Conservation (phyloP, 352 stramenopile species). For the Pythium angustatum region DNA sequence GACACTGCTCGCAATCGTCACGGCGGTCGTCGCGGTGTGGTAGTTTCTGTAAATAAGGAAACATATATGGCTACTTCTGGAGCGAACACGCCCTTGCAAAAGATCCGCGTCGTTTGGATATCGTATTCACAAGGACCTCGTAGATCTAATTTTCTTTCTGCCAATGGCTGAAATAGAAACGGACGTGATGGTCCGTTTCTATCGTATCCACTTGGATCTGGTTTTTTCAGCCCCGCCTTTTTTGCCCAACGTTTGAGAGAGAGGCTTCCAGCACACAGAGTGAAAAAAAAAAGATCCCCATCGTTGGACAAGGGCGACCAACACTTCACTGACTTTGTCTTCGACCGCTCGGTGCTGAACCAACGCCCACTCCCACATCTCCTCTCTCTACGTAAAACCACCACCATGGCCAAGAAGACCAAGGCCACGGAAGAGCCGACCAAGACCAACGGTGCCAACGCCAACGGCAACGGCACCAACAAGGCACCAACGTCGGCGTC, state of each 20-base stretch:
- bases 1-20: neutral
- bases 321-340: neutral
- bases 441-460: neutral
- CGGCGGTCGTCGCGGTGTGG: neutral
- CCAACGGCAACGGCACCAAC: slow-evolving; percentile 3
- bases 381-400: neutral
- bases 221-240: too few relatives aligned
- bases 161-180: neutral
- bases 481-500: neutral
- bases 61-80: too few relatives aligned
- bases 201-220: slow-evolving; percentile 20
- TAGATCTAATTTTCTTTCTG: neutral
- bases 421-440: neutral
- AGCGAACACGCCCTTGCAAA: too few relatives aligned
- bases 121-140: neutral
- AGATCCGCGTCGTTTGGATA: slow-evolving; percentile 1
- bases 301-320: slow-evolving; percentile 6
- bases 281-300: slow-evolving; percentile 9
- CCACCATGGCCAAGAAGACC: slow-evolving; percentile 26
- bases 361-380: slow-evolving; percentile 2
- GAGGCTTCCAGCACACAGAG: neutral
- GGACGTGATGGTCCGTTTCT: neutral
- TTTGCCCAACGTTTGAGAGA: too few relatives aligned
- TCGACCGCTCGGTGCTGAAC: neutral
- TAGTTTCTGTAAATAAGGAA: too few relatives aligned